Conservation (phyloP, 805 yeast species). For the Wickerhamiella galacta region DNA sequence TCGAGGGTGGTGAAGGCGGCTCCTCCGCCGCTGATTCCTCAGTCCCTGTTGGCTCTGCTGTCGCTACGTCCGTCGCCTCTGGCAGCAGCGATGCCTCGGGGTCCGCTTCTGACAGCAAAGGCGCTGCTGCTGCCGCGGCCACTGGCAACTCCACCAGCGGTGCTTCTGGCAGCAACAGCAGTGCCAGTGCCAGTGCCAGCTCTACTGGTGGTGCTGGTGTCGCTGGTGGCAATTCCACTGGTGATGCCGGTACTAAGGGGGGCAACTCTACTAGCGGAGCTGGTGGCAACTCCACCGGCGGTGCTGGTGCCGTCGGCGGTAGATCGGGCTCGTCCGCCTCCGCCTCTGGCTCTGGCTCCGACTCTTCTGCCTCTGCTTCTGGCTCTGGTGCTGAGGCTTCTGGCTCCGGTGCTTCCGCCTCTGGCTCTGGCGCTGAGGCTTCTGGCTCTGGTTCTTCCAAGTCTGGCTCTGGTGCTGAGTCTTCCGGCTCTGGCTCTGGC, state of each 20-base stretch:
- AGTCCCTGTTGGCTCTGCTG: conserved; percentile 3
- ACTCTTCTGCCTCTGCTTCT: conserved; percentile 2
- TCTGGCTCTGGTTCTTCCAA: background rate
- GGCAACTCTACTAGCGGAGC: conserved; percentile 5
- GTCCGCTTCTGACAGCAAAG: conserved; percentile 10
- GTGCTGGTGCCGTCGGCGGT: background rate
- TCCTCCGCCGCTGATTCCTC: conserved; percentile 9
- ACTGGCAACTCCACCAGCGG: conserved; percentile 6
- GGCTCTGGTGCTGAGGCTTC: conserved; percentile 2
- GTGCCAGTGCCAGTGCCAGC: conserved; percentile 4
- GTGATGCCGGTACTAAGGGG: too few species aligned
- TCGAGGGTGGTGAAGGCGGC: conserved; percentile 13
- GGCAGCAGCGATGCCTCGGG: conserved; percentile 6
- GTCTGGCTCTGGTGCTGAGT: conserved; percentile 1
- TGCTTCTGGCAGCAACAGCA: conserved; percentile 10
- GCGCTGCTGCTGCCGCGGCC: conserved; percentile 8
- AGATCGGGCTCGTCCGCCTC: conserved; percentile 4
- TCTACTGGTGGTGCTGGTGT: conserved; percentile 3
- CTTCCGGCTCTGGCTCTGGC: conserved; percentile 3
- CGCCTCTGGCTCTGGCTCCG: conserved; percentile 1
- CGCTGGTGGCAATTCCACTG: conserved; percentile 2
- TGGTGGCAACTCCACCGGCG: background rate
- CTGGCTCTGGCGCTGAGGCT: background rate
- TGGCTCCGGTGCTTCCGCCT: conserved; percentile 1
- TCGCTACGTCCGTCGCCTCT: conserved; percentile 6